Evolutionary conservation across 2,329 filamentous ascomycete genomes (phyloP).

Genomic region (Pseudocercospora eumusae): DNA sequence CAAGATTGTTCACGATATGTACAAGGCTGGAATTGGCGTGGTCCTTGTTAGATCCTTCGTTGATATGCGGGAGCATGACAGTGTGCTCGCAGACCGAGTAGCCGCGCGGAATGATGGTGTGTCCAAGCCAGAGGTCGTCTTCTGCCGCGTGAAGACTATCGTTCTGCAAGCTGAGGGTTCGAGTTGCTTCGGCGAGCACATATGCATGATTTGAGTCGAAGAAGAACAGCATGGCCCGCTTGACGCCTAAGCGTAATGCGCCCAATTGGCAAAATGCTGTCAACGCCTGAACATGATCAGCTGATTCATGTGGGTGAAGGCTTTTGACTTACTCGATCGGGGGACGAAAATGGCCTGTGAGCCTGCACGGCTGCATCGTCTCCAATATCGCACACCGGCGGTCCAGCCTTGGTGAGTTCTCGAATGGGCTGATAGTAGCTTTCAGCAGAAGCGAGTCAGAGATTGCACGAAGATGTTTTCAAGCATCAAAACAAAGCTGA

Average conservation of each 20-base stretch:
- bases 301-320: not conserved
- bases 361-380: conserved; percentile 27
- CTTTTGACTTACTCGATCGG: conserved; percentile 32
- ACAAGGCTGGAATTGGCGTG: conserved; percentile 20
- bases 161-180: conserved; percentile 46
- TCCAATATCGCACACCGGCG: conserved; percentile 32
- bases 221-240: conserved; percentile 56
- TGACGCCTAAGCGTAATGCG: conserved; percentile 51
- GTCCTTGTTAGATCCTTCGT: conserved; percentile 28
- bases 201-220: conserved; percentile 55
- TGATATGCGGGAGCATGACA: conserved; percentile 27
- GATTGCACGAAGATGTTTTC: conserved; percentile 3
- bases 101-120: conserved; percentile 34
- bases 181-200: conserved; percentile 57
- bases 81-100: conserved; percentile 39
- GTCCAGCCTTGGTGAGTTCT: conserved; percentile 32
- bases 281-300: conserved; percentile 36
- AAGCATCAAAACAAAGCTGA: not conserved
- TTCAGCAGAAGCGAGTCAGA: not conserved
- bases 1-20: conserved; percentile 38
- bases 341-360: conserved; percentile 35
- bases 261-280: conserved; percentile 56
- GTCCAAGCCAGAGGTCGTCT: conserved; percentile 38
- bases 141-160: conserved; percentile 28
- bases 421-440: conserved; percentile 37